Base-by-base conservation (phyloP, 768 basidiomycete genomes). In the Myochromella boudieri region DNA sequence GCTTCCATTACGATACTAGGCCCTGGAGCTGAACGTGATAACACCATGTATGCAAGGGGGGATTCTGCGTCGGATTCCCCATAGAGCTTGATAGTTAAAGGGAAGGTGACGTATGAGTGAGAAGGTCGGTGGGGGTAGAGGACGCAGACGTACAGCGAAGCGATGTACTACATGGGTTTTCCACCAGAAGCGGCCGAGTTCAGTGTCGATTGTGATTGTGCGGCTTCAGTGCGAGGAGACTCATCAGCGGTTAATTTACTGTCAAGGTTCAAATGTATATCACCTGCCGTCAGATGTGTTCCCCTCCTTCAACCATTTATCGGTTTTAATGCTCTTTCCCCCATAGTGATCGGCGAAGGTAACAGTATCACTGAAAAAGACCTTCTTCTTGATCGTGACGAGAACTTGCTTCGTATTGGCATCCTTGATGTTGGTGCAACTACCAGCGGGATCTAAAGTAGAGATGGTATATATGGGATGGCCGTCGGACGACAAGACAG, bases 311-410 rank as follows among this genome's bases (percentile, higher is more conserved):
- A 65, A 45, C 56, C 61, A 61, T 12, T 61, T 57, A 27, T 52
- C 47, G 28, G 60, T n/a, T 43, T 59, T 60, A 2, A 61, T 2
- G 3, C 46, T 27, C 39, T 55, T 52, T 1, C 60, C 64, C 4
- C 24, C 40, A 24, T 42, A 31, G 34, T 51, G 44, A 17, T 56
- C 39, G 9, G 51, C 26, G 44, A 65, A 62, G 14, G 46, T 56
- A 11, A 65, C 54, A 3, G 49, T 60, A 39, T 66, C 60, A 3
- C 63, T 34, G 0, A 57, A 33, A 3, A 64, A 37, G 2, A 47
- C 45, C 17, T 53, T 44, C 28, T 39, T 49, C 38, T 54, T 48
- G 11, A 66, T 59, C 0, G 43, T 47, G 10, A 48, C 58, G 5
- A 63, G 24, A 3, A 55, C 27, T n/a, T 49, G 49, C 7, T 55